A percentile compares a stretch with the other conserved stretches of the same genome.
phyloP scores from a whole-genome alignment of 495 filamentous ascomycete species.

The Talaromyces nanjingensis region DNA sequence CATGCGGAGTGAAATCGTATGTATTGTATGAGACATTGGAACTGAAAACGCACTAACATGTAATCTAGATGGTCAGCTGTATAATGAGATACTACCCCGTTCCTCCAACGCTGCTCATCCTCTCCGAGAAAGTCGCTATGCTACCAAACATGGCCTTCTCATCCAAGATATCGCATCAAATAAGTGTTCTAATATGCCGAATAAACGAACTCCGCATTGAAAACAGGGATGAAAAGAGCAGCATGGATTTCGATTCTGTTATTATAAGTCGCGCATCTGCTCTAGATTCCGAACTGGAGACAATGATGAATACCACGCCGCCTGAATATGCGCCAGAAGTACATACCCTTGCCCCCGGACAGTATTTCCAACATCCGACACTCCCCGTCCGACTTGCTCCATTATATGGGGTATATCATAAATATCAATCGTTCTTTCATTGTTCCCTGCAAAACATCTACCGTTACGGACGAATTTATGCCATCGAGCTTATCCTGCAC shows the following conservation, averaged over 20 bases:
- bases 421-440: constrained; percentile 51
- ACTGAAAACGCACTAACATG: neutral
- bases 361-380: neutral
- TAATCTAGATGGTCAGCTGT: neutral
- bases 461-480: constrained; percentile 51
- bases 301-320: constrained; percentile 2
- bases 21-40: neutral
- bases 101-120: constrained; percentile 28
- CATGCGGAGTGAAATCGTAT: constrained; percentile 41
- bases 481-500: constrained; percentile 33
- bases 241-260: constrained; percentile 34
- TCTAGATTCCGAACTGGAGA: constrained; percentile 46
- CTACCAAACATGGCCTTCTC: neutral
- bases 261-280: constrained; percentile 39
- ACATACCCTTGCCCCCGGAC: neutral
- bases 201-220: constrained; percentile 35
- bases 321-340: neutral
- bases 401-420: constrained; percentile 53
- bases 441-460: constrained; percentile 57
- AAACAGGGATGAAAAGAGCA: neutral
- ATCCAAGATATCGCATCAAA: neutral
- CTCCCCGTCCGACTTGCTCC: constrained; percentile 1
- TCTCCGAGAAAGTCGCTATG: constrained; percentile 14
- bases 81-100: constrained; percentile 10
- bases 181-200: constrained; percentile 19